phyloP scores from a whole-genome alignment of 1,284 basidiomycete genomes.

The Rhodotorula sp. region DNA sequence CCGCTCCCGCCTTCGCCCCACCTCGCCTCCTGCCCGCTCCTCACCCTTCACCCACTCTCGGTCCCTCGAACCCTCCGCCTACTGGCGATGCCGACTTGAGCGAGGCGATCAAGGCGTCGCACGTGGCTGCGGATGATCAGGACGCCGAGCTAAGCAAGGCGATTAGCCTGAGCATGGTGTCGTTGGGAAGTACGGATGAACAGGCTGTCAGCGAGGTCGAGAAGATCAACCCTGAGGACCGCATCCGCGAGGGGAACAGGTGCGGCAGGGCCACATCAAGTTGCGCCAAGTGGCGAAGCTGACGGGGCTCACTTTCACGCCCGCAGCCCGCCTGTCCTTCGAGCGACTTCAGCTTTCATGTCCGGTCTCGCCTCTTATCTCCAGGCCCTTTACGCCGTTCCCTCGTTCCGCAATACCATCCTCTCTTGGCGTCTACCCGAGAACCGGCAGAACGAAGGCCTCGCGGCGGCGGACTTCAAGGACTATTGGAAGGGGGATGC shows the following conservation, averaged over 20 bases:
- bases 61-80: neutral
- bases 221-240: constrained; percentile 16
- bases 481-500: constrained; percentile 26
- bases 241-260: constrained; percentile 13
- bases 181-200: constrained; percentile 11
- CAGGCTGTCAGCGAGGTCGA: constrained; percentile 1
- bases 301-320: no score
- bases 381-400: constrained; percentile 30
- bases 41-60: neutral
- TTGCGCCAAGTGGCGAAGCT: no score
- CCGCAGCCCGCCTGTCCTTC: constrained; percentile 21
- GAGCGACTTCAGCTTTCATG: constrained; percentile 23
- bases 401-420: constrained; percentile 29
- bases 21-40: neutral
- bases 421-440: constrained; percentile 18
- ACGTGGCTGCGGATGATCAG: neutral
- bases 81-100: constrained; percentile 2
- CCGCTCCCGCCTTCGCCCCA: neutral
- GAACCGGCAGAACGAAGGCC: neutral
- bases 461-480: constrained; percentile 1
- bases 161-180: constrained; percentile 22
- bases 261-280: no score
- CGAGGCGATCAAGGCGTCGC: constrained; percentile 12
- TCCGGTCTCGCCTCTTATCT: constrained; percentile 25
- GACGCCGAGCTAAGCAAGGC: constrained; percentile 28